Percentiles rank a stretch among this genome's conserved stretches.
These are phyloP conservation scores for Lecanicillium sp. DNA, from an alignment of 2,329 filamentous ascomycete genomes.

Conservation along the genomic window DNA sequence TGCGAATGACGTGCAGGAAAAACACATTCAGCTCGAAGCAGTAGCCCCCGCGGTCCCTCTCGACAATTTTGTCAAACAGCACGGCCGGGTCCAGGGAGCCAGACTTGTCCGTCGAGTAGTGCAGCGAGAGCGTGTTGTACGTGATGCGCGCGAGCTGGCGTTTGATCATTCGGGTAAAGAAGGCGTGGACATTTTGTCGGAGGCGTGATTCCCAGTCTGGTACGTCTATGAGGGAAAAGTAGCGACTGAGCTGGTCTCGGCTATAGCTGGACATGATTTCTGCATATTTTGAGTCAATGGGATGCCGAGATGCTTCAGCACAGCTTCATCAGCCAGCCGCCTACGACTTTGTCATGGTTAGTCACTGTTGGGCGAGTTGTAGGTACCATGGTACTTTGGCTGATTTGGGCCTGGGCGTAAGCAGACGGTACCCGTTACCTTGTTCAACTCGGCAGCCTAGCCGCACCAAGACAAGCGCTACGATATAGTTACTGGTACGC, in stretches of 20 bases:
- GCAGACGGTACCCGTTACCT: too few relatives aligned
- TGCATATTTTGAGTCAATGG: not conserved
- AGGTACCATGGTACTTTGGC: too few relatives aligned
- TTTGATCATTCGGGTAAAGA: not conserved
- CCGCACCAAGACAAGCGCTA: too few relatives aligned
- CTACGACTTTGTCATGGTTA: too few relatives aligned
- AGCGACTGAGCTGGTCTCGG: not conserved
- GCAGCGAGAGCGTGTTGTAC: constrained; percentile 6
- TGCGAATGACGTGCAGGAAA: not conserved
- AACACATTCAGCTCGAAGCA: constrained; percentile 6
- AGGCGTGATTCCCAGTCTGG: not conserved
- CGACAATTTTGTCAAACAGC: constrained; percentile 6
- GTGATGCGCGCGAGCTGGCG: constrained; percentile 3
- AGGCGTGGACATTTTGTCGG: not conserved
- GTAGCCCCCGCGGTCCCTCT: constrained; percentile 3
- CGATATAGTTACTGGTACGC: too few relatives aligned
- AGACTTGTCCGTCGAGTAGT: not conserved
- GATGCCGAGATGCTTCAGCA: not conserved
- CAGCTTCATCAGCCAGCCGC: too few relatives aligned
- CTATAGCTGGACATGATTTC: not conserved
- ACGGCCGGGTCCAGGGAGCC: not conserved
- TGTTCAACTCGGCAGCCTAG: too few relatives aligned
- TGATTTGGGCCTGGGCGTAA: too few relatives aligned
- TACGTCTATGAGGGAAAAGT: not conserved
- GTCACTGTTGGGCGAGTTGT: too few relatives aligned